These are phyloP conservation scores for Ceratocystis colombiana DNA, from an alignment of 2,329 filamentous ascomycete genomes.

Conservation along the genomic window DNA sequence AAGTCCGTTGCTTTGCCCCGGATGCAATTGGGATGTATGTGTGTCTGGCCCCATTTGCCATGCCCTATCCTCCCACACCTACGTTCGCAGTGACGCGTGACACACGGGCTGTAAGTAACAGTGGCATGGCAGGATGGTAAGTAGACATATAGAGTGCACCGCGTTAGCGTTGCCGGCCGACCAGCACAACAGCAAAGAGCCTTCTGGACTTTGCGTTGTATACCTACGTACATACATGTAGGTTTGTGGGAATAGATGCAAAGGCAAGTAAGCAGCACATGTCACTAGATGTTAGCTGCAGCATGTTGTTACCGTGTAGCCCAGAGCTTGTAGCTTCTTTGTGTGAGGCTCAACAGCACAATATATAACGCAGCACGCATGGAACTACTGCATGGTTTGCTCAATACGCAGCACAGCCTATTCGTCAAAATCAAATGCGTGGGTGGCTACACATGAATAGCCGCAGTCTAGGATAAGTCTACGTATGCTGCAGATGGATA, in stretches of 20 bases:
- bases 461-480: neutral
- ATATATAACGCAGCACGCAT: too few relatives aligned
- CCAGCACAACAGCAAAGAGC: neutral
- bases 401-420: neutral
- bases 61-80: too few relatives aligned
- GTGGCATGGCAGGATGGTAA: too few relatives aligned
- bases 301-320: neutral
- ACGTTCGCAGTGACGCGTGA: too few relatives aligned
- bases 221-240: neutral
- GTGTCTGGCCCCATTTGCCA: too few relatives aligned
- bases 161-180: neutral
- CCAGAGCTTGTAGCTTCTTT: neutral
- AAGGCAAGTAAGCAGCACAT: neutral
- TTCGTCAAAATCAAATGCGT: neutral
- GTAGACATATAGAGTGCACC: too few relatives aligned
- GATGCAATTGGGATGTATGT: too few relatives aligned
- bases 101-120: too few relatives aligned
- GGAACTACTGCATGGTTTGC: neutral
- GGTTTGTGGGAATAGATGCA: neutral
- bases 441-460: neutral
- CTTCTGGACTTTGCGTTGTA: neutral
- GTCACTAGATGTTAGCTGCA: neutral
- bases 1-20: too few relatives aligned
- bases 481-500: neutral
- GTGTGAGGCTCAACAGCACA: conserved; percentile 9